Evolutionary conservation across 1,284 basidiomycete species (phyloP), one percentile per base, ranked within the genome.

Genomic region (Sporisorium reilianum): DNA sequence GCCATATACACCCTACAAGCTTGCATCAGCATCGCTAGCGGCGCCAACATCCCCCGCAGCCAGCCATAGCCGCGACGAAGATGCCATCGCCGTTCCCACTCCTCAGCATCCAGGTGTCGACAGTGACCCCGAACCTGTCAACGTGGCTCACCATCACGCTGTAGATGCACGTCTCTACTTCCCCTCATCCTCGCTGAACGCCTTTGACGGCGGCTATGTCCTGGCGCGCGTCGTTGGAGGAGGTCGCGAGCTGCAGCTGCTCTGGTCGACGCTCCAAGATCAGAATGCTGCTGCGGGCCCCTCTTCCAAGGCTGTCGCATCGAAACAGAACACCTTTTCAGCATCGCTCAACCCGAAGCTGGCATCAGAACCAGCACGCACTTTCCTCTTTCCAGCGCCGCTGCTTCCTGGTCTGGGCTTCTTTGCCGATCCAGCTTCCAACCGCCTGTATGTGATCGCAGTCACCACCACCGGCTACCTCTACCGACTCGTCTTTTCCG

Each of bases 321-420:
- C 60, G 11, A 63, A 51, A 18, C 40, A 40, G 9, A 34, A 55
- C 11, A 54, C 61, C 16, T 74, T 69, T 42, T 45, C 71, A 34
- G 54, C 65, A 16, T 53, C 62, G 1, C 26, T 74, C 18, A 28
- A 51, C 42, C 67, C 67, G 16, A 63, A 66, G 54, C 54, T 75
- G 0, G 44, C 55, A 25, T 56, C 63, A 1, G 66, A 70, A 26
- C 56, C 67, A n/a, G 60, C 64, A 23, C 62, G 63, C 8, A 63
- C 42, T 3, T 78, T 81, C 55, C 67, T 71, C 50, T 80, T 81
- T 30, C 78, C 78, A 0, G 76, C 78, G 7, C 78, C 80, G 0
- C 28, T 81, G 46, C 55, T 81, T 1, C 68, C 76, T 3, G 55
- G 68, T 38, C 36, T 81, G 7, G 78, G 77, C 32, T 7, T 80